These are phyloP conservation scores for Hyaloscypha bicolor DNA, from an alignment of 495 filamentous ascomycete species.

Conservation along the genomic window DNA sequence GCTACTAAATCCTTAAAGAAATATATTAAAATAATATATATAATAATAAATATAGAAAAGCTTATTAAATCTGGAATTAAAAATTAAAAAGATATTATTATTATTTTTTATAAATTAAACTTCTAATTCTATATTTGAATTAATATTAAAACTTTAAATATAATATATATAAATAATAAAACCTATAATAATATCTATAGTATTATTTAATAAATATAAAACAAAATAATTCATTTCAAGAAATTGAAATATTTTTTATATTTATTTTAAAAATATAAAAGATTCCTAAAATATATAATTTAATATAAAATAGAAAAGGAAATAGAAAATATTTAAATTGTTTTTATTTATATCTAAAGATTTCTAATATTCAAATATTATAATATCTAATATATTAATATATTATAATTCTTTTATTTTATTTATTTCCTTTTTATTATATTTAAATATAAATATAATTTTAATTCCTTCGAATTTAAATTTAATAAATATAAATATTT, in stretches of 20 bases:
- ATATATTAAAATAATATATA: neutral
- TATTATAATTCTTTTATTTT: slow-evolving; percentile 4
- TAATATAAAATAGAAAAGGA: slow-evolving; percentile 1
- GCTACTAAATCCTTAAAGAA: neutral
- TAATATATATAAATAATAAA: neutral
- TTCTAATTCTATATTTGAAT: slow-evolving; percentile 1
- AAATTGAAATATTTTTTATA: neutral
- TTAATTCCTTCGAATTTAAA: too few relatives aligned
- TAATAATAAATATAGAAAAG: neutral
- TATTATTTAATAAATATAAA: neutral
- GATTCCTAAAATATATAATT: neutral
- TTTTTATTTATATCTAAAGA: neutral
- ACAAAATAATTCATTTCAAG: slow-evolving; percentile 1
- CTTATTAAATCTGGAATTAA: slow-evolving; percentile 1
- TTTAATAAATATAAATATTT: too few relatives aligned
- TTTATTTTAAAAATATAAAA: neutral
- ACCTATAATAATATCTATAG: neutral
- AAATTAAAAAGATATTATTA: neutral
- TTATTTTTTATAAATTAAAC: neutral
- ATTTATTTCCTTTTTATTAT: too few relatives aligned
- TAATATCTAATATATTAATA: neutral
- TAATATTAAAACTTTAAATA: neutral
- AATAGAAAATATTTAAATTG: neutral
- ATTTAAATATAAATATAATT: neutral
- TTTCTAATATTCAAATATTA: neutral